Percentiles rank a stretch among this genome's conserved stretches.
phyloP scores from a whole-genome alignment of 306 rosid genomes.

The Dryas alaskensis region DNA sequence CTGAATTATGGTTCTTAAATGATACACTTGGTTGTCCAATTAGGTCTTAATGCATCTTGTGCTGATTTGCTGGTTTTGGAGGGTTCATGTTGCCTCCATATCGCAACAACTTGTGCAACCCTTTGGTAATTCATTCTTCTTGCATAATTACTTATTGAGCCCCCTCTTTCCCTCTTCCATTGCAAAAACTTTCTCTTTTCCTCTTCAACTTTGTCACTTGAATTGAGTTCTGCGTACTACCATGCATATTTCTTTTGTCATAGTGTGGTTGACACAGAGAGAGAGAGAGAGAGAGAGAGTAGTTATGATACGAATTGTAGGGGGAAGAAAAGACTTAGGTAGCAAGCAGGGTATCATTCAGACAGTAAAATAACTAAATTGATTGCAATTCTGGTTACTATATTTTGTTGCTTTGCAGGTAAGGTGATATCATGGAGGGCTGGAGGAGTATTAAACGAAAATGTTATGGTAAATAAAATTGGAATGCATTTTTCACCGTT shows the following conservation, averaged over 20 bases:
- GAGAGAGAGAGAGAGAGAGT: too few relatives aligned
- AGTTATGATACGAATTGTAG: too few relatives aligned
- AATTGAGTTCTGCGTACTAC: neutral
- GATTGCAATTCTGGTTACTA: neutral
- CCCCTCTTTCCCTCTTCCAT: neutral
- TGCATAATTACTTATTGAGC: neutral
- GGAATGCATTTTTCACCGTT: neutral
- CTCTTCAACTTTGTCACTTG: neutral
- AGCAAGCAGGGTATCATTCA: neutral
- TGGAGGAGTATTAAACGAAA: slow-evolving; percentile 54
- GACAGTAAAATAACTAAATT: neutral
- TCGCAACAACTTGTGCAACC: slow-evolving; percentile 84
- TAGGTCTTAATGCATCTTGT: slow-evolving; percentile 55
- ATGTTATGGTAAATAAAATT: slow-evolving; percentile 56
- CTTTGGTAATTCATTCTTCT: slow-evolving; percentile 60
- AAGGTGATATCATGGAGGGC: slow-evolving; percentile 71
- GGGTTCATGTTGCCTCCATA: slow-evolving; percentile 71
- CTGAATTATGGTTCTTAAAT: slow-evolving; percentile 12
- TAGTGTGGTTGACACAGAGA: too few relatives aligned
- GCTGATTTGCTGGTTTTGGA: slow-evolving; percentile 80
- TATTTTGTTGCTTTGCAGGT: slow-evolving; percentile 42
- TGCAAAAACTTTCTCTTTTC: neutral
- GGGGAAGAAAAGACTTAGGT: neutral
- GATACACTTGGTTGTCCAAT: slow-evolving; percentile 22
- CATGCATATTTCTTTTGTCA: neutral